Evolutionary conservation across 208 protist species (phyloP).

Genomic region (Balamuthia mandrillaris): DNA sequence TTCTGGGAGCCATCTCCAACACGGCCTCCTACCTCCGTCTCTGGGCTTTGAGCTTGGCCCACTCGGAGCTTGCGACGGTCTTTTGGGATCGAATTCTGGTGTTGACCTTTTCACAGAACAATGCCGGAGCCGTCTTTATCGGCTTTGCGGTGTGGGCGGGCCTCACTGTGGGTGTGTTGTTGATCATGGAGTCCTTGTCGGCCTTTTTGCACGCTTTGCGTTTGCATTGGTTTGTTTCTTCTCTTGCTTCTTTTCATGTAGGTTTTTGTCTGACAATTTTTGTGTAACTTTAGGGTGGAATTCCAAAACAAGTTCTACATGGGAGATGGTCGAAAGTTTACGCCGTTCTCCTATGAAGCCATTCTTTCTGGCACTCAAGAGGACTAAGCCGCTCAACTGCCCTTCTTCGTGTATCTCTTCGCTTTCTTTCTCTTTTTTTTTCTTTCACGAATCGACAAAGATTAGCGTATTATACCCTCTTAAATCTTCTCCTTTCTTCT

Average conservation of each 20-base stretch:
- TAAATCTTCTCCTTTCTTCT: neutral
- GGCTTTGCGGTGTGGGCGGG: conserved; percentile 89
- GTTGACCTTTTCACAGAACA: neutral
- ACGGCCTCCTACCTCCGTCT: conserved; percentile 99
- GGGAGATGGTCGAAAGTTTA: conserved; percentile 76
- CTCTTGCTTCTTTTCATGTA: neutral
- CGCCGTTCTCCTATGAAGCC: neutral
- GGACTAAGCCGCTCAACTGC: neutral
- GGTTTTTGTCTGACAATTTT: neutral
- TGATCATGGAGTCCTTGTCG: conserved; percentile 97
- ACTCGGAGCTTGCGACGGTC: conserved; percentile 79
- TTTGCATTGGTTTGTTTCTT: conserved; percentile 81
- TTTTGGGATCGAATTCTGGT: conserved; percentile 65
- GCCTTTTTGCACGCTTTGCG: conserved; percentile 98
- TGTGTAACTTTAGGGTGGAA: conserved; percentile 72
- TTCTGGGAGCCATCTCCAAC: conserved; percentile 97
- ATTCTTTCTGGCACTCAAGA: conserved; percentile 4
- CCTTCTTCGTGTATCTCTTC: neutral
- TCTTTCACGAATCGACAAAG: neutral
- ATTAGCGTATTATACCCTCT: neutral
- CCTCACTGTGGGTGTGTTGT: conserved; percentile 92
- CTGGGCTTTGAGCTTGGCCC: conserved; percentile 99
- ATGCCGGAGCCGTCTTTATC: conserved; percentile 67
- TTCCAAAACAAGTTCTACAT: conserved; percentile 97
- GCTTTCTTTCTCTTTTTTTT: neutral